Conservation (phyloP, 2,329 filamentous ascomycete species). For the Sporothrix euskadiensis region DNA sequence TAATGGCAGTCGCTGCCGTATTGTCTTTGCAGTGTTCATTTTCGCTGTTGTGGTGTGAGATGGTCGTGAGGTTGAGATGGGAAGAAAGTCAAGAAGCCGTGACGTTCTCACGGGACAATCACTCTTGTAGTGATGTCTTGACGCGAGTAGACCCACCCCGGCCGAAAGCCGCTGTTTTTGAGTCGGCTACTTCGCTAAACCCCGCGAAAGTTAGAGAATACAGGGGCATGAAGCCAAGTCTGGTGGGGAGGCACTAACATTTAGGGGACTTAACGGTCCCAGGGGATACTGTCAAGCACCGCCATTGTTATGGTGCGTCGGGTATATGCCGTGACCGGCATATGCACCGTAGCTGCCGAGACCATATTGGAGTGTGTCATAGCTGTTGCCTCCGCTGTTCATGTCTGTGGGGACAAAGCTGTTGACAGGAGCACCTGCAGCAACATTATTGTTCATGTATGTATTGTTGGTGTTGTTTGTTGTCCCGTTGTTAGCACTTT, state of each 20-base stretch:
- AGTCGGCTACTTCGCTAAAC: conserved; percentile 13
- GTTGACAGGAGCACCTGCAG: background rate
- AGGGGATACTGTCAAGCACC: background rate
- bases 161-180: background rate
- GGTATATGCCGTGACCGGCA: background rate
- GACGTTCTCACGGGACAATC: background rate
- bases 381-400: background rate
- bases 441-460: background rate
- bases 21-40: background rate
- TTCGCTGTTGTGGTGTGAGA: background rate
- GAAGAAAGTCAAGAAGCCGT: background rate
- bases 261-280: background rate
- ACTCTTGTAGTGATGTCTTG: background rate
- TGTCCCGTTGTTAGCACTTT: background rate
- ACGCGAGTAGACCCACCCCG: background rate
- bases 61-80: background rate
- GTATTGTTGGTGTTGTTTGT: background rate
- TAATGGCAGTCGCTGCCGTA: background rate
- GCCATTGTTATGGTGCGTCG: background rate
- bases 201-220: background rate
- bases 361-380: background rate
- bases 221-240: background rate
- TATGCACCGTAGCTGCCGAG: background rate
- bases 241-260: background rate
- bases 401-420: background rate